phyloP scores from a whole-genome alignment of 139 green algal genomes.

The Asterochloris sp. region DNA sequence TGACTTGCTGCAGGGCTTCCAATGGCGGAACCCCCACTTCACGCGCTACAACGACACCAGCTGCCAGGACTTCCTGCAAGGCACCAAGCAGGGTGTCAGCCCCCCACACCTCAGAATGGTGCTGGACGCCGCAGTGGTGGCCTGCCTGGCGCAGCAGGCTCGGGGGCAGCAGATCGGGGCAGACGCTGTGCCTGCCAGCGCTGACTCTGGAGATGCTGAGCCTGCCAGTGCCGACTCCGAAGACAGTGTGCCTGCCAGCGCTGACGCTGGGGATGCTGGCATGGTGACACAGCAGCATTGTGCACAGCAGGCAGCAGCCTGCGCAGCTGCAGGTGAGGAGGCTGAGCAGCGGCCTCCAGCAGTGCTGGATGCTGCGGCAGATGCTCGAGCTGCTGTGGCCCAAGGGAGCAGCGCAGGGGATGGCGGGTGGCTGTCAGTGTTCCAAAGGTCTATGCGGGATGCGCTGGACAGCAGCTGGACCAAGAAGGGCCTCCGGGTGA shows the following conservation, averaged over 20 bases:
- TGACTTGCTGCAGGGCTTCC: conserved; percentile 27
- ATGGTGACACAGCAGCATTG: too few relatives aligned
- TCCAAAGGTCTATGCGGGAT: conserved; percentile 10
- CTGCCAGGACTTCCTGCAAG: not conserved
- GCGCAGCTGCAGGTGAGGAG: not conserved
- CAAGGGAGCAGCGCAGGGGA: not conserved
- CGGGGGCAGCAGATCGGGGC: too few relatives aligned
- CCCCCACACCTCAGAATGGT: conserved; percentile 35
- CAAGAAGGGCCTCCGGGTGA: conserved; percentile 4
- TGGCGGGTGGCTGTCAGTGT: not conserved
- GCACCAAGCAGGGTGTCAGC: not conserved
- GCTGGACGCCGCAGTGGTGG: conserved; percentile 19
- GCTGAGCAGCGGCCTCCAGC: not conserved
- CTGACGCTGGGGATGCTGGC: not conserved
- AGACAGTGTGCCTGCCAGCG: not conserved
- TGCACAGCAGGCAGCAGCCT: not conserved
- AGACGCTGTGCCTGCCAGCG: not conserved
- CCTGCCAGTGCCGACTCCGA: not conserved
- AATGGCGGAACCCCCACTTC: conserved; percentile 30
- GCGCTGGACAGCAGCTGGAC: conserved; percentile 20
- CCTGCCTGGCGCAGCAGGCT: conserved; percentile 6
- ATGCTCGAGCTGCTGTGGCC: too few relatives aligned
- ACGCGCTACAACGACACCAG: conserved; percentile 11
- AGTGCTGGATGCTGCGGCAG: too few relatives aligned
- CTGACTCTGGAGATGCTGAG: too few relatives aligned